phyloP scores from a whole-genome alignment of 352 stramenopile species.

The Phytophthora sojae region DNA sequence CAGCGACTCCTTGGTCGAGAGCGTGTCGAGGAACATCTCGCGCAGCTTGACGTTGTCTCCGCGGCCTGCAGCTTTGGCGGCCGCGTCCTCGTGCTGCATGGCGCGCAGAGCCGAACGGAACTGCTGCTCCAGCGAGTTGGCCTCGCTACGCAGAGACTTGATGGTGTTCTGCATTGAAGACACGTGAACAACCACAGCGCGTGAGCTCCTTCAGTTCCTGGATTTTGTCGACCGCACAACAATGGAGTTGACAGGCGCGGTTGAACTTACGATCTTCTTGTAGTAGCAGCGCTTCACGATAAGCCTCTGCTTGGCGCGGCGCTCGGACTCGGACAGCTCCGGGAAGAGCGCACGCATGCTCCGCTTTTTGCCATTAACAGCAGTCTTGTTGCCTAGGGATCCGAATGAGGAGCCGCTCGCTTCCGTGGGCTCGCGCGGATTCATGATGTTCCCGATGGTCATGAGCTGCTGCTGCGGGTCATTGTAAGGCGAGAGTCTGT shows the following conservation, averaged over 20 bases:
- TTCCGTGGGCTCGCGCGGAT: constrained; percentile 29
- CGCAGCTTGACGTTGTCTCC: constrained; percentile 36
- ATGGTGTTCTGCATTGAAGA: constrained; percentile 61
- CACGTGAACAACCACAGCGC: constrained; percentile 23
- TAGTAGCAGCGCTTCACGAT: constrained; percentile 83
- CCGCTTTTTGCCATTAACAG: constrained; percentile 43
- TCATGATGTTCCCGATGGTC: constrained; percentile 38
- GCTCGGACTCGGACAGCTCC: constrained; percentile 54
- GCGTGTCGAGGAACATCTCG: constrained; percentile 51
- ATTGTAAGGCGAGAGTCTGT: constrained; percentile 32
- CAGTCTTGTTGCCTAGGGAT: not conserved
- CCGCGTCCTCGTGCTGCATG: constrained; percentile 42
- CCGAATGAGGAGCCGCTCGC: constrained; percentile 14
- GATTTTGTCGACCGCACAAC: constrained; percentile 32
- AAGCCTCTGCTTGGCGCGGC: constrained; percentile 70
- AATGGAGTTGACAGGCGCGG: not conserved
- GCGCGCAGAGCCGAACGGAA: constrained; percentile 46
- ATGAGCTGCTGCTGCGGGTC: constrained; percentile 26
- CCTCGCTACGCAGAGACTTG: constrained; percentile 67
- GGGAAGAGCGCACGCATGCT: constrained; percentile 62
- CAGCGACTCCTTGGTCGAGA: constrained; percentile 62
- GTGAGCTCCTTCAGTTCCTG: constrained; percentile 34
- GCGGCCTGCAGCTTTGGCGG: constrained; percentile 17
- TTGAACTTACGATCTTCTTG: constrained; percentile 78
- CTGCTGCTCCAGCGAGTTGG: constrained; percentile 43